Evolutionary conservation across 106 monocot genomes (phyloP), one percentile per base, ranked within the genome.

Genomic region (Amphibolis antarctica): DNA sequence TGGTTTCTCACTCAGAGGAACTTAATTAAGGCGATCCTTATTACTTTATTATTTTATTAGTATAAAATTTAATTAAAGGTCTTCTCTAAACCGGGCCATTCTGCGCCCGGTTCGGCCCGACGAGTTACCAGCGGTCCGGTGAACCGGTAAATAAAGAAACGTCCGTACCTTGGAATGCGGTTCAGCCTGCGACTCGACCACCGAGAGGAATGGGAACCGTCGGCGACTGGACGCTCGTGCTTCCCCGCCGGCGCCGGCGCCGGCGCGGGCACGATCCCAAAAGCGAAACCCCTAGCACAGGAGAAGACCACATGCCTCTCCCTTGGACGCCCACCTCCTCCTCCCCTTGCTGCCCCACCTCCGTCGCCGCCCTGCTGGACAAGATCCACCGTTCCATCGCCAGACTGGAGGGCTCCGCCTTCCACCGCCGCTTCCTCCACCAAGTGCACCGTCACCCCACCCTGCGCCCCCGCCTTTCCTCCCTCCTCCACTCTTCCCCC

Each of bases 301-400:
- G n/a, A 53, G 45, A 54, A n/a, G 27, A 21, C 45, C 45, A 42
- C 17, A 42, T 0, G 10, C 63, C 49, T 22, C 24, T 14, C 15
- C 86, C 77, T 57, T 86, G 89, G 89, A 70, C 79, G 3, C 94
- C 94, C 9, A 23, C 25, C 18, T 73, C 86, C 49, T 46, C 81
- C 30, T 19, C 53, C 15, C 13, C 48, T 4, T 10, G 5, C 18
- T 30, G 28, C 51, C 13, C 14, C 7, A 31, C 54, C 45, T 42
- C 69, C 69, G 74, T 82, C 45, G 69, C 72, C 22, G 53, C 60
- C 5, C 74, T 90, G 69, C 79, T 80, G 59, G 50, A 46, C 52
- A 67, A 64, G 42, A 70, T 86, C 61, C 46, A 64, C 12, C 73
- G 71, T 68, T 48, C 89, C 29, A 53, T 82, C 26, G 21, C 18